These are phyloP conservation scores for Setaria viridis DNA, from an alignment of 202 grass and related monocot species.

Conservation along the genomic window DNA sequence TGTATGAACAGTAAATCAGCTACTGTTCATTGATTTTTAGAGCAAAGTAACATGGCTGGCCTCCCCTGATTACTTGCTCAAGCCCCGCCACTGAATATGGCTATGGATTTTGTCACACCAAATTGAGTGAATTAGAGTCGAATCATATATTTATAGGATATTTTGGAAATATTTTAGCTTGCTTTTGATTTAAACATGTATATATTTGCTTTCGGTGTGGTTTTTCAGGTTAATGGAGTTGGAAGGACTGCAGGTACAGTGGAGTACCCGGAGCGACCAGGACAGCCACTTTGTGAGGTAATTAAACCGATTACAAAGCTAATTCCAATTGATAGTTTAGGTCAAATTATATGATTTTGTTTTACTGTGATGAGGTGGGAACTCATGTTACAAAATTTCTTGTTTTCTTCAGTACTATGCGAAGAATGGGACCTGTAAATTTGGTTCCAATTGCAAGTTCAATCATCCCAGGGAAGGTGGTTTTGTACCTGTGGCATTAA, in stretches of 20 bases:
- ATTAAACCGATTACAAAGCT: not conserved
- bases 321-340: not conserved
- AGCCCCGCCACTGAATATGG: no score
- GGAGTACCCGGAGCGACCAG: constrained; percentile 76
- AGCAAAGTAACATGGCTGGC: no score
- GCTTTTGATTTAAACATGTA: constrained; percentile 30
- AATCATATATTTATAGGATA: not conserved
- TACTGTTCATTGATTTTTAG: no score
- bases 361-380: constrained; percentile 3
- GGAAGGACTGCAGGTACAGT: constrained; percentile 31
- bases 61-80: no score
- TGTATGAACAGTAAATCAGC: no score
- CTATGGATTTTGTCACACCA: not conserved
- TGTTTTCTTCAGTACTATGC: constrained; percentile 60
- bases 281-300: constrained; percentile 87
- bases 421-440: constrained; percentile 81
- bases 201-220: not conserved
- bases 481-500: constrained; percentile 56
- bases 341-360: not conserved
- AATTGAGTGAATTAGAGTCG: not conserved
- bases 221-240: constrained; percentile 51
- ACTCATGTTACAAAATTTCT: not conserved
- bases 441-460: constrained; percentile 75
- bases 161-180: not conserved
- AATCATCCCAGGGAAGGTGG: constrained; percentile 67